Evolutionary conservation across 2,329 filamentous ascomycete genomes (phyloP).

Genomic region (Fusarium xyrophilum): DNA sequence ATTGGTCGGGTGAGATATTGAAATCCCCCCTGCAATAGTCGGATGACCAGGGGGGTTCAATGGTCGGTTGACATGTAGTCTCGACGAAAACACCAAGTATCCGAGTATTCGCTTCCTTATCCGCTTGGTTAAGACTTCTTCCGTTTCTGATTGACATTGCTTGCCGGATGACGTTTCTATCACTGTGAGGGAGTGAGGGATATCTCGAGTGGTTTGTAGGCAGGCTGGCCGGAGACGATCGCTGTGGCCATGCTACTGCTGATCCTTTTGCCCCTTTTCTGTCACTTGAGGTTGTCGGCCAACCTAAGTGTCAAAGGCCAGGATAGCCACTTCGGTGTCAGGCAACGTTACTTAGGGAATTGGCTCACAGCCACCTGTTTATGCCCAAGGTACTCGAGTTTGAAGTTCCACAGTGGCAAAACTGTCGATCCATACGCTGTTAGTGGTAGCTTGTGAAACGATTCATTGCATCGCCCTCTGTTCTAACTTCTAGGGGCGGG

Average conservation of each 20-base stretch:
- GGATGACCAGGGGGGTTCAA: too few relatives aligned
- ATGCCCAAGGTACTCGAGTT: neutral
- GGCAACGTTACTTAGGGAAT: neutral
- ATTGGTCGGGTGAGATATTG: too few relatives aligned
- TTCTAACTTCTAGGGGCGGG: neutral
- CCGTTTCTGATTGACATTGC: fast-evolving
- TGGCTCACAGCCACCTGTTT: neutral
- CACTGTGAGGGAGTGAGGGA: neutral
- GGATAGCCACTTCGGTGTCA: too few relatives aligned
- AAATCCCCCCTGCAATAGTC: too few relatives aligned
- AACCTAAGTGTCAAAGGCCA: neutral
- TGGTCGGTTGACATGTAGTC: too few relatives aligned
- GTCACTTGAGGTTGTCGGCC: neutral
- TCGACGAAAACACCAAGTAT: too few relatives aligned
- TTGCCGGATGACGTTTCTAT: neutral
- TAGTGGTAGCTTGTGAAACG: neutral
- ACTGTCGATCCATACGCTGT: neutral
- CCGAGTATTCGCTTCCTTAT: neutral
- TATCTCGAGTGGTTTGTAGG: neutral
- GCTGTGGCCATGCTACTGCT: neutral
- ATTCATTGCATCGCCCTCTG: too few relatives aligned
- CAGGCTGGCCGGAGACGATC: neutral
- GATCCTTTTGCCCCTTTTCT: neutral
- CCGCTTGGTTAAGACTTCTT: neutral
- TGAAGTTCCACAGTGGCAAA: neutral